Percentiles rank a stretch among this genome's conserved stretches.
Conservation (phyloP, 148 eudicot species). For the Rhododendron henanense region DNA sequence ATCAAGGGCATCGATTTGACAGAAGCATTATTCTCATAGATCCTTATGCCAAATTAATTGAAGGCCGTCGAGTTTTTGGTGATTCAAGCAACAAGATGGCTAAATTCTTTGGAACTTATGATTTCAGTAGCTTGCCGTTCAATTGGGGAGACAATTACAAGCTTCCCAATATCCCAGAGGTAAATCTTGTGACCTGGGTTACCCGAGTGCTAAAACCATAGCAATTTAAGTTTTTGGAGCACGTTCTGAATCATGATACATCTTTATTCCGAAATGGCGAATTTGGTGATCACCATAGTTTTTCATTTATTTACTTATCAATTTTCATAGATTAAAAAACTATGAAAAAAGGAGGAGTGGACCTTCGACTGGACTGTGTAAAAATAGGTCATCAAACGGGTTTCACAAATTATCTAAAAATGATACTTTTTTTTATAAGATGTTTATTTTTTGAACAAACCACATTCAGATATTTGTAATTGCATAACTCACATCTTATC, state of each 20-base stretch:
- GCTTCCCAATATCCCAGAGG: conserved; percentile 88
- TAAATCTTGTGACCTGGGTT: conserved; percentile 20
- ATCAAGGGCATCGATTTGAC: conserved; percentile 93
- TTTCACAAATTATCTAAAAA: background rate
- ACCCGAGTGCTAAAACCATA: background rate
- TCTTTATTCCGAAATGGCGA: background rate
- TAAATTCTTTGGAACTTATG: conserved; percentile 71
- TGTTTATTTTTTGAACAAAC: background rate
- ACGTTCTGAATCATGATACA: background rate
- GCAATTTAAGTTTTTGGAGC: background rate
- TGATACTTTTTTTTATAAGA: background rate
- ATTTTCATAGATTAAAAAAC: background rate
- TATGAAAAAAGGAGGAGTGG: background rate
- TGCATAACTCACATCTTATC: background rate
- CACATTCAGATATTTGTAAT: background rate
- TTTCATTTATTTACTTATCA: background rate
- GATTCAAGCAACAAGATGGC: conserved; percentile 58
- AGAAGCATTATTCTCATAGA: conserved; percentile 57
- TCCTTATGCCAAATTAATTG: conserved; percentile 85
- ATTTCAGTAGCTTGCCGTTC: conserved; percentile 69
- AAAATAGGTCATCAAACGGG: background rate
- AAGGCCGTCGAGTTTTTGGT: conserved; percentile 91
- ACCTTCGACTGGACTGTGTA: background rate
- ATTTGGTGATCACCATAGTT: background rate
- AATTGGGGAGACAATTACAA: conserved; percentile 81